phyloP scores from a whole-genome alignment of 164 flowering plant genomes.

The Vitis riparia region DNA sequence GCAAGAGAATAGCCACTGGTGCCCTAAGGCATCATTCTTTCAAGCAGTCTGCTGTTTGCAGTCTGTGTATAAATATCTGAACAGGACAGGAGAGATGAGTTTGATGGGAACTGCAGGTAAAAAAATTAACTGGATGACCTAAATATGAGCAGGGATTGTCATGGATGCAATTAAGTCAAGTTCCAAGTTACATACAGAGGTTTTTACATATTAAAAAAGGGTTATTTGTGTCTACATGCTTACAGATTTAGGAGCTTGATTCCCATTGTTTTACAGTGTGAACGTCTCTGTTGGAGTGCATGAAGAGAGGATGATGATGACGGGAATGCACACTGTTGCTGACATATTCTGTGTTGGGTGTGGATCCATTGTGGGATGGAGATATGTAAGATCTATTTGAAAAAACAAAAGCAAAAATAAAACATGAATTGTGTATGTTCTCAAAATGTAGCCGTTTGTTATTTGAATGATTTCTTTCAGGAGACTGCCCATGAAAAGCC shows the following conservation, averaged over 20 bases:
- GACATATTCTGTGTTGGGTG: slow-evolving; percentile 63
- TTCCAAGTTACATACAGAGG: too few relatives aligned
- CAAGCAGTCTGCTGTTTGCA: neutral
- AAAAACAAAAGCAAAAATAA: neutral
- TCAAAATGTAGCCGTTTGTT: slow-evolving; percentile 10
- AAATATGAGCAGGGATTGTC: too few relatives aligned
- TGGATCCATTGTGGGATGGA: slow-evolving; percentile 61
- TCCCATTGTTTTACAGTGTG: slow-evolving; percentile 32
- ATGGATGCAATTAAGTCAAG: too few relatives aligned
- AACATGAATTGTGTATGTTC: neutral
- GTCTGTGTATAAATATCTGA: neutral
- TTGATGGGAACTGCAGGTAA: neutral
- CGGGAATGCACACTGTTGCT: slow-evolving; percentile 53
- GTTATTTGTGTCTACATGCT: neutral
- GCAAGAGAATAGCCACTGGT: neutral
- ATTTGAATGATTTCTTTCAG: slow-evolving; percentile 30
- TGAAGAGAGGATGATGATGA: slow-evolving; percentile 52
- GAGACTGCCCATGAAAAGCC: slow-evolving; percentile 61
- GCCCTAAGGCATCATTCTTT: neutral
- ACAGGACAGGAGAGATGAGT: neutral
- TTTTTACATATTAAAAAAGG: neutral
- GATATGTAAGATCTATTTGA: slow-evolving; percentile 38
- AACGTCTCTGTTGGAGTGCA: slow-evolving; percentile 32
- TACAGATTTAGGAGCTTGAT: neutral
- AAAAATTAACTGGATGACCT: too few relatives aligned